A percentile compares a stretch with the other conserved stretches of the same genome.
Conservation (phyloP, 176 grass and related monocot species). For the Secale cereale region DNA sequence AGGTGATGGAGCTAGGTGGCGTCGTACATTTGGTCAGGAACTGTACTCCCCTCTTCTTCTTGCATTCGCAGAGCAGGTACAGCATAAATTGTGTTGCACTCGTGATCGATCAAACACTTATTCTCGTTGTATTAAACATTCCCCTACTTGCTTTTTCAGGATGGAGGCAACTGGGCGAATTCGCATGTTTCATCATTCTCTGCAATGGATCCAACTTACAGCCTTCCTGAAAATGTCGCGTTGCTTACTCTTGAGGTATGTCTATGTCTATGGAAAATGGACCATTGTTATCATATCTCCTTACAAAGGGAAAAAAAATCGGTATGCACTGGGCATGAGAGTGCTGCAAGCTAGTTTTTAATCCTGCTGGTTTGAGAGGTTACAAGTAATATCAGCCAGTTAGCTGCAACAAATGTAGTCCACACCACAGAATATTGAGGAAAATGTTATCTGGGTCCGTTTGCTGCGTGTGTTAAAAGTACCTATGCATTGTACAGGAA, state of each 20-base stretch:
- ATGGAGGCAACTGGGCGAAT: conserved; percentile 73
- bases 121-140: conserved; percentile 11
- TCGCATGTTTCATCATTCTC: conserved; percentile 71
- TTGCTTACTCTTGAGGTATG: conserved; percentile 86
- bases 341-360: neutral
- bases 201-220: conserved; percentile 88
- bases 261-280: neutral
- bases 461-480: conserved; percentile 23
- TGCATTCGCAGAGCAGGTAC: conserved; percentile 89
- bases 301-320: neutral
- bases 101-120: conserved; percentile 10
- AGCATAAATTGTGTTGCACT: conserved; percentile 10
- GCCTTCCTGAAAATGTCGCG: conserved; percentile 90
- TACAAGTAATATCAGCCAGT: neutral
- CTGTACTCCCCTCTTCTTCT: conserved; percentile 95
- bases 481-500: conserved; percentile 37
- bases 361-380: conserved; percentile 5
- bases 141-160: conserved; percentile 43
- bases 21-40: conserved; percentile 88
- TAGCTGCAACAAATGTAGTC: conserved; percentile 9
- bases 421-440: neutral
- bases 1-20: conserved; percentile 86
- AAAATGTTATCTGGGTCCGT: neutral
- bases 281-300: neutral
- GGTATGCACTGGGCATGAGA: neutral